phyloP scores from a whole-genome alignment of 768 basidiomycete genomes.

The Serendipita indica region DNA sequence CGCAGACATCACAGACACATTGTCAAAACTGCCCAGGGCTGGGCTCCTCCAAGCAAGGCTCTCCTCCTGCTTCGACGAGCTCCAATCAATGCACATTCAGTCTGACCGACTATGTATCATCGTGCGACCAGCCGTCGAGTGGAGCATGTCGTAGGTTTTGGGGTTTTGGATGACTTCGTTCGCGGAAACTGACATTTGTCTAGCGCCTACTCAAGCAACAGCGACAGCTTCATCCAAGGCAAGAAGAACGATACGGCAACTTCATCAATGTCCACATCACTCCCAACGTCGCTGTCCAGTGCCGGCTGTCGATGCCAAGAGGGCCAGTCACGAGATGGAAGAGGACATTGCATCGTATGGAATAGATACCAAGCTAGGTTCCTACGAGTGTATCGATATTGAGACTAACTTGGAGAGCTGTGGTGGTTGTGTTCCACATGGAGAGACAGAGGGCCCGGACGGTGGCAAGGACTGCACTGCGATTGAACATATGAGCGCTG shows the following conservation, averaged over 20 bases:
- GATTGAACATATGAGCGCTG: slow-evolving; percentile 29
- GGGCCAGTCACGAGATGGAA: too few relatives aligned
- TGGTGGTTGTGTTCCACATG: not conserved
- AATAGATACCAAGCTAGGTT: not conserved
- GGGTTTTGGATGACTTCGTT: not conserved
- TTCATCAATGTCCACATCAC: not conserved
- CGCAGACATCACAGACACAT: slow-evolving; percentile 3
- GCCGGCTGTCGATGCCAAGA: too few relatives aligned
- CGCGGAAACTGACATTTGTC: not conserved
- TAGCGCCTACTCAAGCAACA: not conserved
- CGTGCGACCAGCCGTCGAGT: not conserved
- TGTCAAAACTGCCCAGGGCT: slow-evolving; percentile 3
- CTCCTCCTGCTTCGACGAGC: not conserved
- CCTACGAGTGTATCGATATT: slow-evolving; percentile 4
- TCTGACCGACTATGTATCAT: not conserved
- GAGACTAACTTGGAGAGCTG: not conserved
- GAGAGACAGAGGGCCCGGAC: slow-evolving; percentile 13
- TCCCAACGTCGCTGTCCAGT: not conserved
- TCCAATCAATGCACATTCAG: not conserved
- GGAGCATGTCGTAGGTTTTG: not conserved
- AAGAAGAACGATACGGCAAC: not conserved
- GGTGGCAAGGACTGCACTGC: slow-evolving; percentile 31
- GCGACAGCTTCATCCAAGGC: not conserved
- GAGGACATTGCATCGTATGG: too few relatives aligned
- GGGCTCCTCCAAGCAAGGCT: not conserved